These are phyloP conservation scores for Arxiozyma bovina DNA, from an alignment of 1,139 yeast species.

Conservation along the genomic window DNA sequence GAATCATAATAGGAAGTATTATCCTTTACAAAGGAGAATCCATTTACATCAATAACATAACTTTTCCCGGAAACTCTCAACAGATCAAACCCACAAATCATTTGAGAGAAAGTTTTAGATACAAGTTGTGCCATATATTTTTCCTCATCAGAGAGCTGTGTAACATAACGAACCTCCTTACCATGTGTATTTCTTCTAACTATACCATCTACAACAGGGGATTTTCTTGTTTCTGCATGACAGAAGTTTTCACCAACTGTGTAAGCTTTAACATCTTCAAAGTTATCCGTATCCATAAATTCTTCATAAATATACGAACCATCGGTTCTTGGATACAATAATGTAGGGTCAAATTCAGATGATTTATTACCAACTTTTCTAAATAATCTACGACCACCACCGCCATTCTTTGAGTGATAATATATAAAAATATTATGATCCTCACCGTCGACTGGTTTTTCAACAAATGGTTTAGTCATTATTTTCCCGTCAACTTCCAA, in stretches of 20 bases:
- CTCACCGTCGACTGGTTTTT: constrained; percentile 98
- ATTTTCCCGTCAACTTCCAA: constrained; percentile 64
- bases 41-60: constrained; percentile 95
- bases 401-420: constrained; percentile 82
- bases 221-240: constrained; percentile 96
- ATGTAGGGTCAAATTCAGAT: constrained; percentile 85
- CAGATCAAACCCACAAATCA: constrained; percentile 96
- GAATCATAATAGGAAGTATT: constrained; percentile 77
- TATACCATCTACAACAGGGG: constrained; percentile 98
- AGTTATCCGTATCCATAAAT: constrained; percentile 96
- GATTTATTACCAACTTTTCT: constrained; percentile 96
- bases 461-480: constrained; percentile 86
- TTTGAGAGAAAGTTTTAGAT: constrained; percentile 71
- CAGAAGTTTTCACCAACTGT: constrained; percentile 88
- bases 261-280: constrained; percentile 97
- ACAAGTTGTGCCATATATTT: constrained; percentile 71
- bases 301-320: constrained; percentile 91
- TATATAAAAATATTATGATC: constrained; percentile 95
- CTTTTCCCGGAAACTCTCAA: constrained; percentile 82
- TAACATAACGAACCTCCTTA: constrained; percentile 85
- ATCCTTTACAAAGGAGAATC: constrained; percentile 95
- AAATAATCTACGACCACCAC: constrained; percentile 92
- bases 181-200: constrained; percentile 97
- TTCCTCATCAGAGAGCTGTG: constrained; percentile 69
- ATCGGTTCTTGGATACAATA: constrained; percentile 67